These are phyloP conservation scores for Gryganskiella cystojenkinii DNA, from an alignment of 192 early-diverging fungal species.

Conservation along the genomic window DNA sequence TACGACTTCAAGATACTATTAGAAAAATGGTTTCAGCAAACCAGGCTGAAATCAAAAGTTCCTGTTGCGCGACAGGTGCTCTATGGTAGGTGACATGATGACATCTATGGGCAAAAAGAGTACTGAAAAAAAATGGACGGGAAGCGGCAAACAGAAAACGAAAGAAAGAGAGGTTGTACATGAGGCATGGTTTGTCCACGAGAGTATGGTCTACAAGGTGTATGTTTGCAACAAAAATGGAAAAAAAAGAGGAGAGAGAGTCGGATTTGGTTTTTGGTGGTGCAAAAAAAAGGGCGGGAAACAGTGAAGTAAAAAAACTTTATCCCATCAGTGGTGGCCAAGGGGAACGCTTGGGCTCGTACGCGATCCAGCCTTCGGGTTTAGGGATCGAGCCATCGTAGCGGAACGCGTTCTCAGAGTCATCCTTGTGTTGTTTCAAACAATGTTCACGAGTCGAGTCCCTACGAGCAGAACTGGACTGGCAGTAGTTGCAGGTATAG, in stretches of 20 bases:
- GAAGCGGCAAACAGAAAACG: not conserved
- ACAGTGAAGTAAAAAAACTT: not conserved
- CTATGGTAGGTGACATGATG: no score
- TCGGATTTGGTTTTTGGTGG: not conserved
- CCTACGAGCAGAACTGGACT: conserved; percentile 35
- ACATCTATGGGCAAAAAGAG: not conserved
- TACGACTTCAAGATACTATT: no score
- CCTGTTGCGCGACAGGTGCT: no score
- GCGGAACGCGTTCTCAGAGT: conserved; percentile 45
- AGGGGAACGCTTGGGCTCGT: conserved; percentile 46
- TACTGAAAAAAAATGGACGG: not conserved
- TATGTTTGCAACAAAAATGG: no score
- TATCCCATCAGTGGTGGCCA: conserved; percentile 49
- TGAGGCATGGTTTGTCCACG: no score
- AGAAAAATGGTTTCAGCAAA: no score
- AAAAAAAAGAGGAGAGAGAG: not conserved
- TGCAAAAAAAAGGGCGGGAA: conserved; percentile 2
- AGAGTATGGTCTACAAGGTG: no score
- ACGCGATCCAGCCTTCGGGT: conserved; percentile 51
- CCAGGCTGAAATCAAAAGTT: no score
- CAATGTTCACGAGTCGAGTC: conserved; percentile 46
- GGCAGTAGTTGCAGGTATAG: conserved; percentile 51
- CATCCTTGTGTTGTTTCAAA: conserved; percentile 51
- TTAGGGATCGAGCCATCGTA: conserved; percentile 39
- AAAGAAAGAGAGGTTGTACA: not conserved